A percentile compares a stretch with the other conserved stretches of the same genome.
phyloP scores from a whole-genome alignment of 305 asterid species.

The Stenogyne calaminthoides region DNA sequence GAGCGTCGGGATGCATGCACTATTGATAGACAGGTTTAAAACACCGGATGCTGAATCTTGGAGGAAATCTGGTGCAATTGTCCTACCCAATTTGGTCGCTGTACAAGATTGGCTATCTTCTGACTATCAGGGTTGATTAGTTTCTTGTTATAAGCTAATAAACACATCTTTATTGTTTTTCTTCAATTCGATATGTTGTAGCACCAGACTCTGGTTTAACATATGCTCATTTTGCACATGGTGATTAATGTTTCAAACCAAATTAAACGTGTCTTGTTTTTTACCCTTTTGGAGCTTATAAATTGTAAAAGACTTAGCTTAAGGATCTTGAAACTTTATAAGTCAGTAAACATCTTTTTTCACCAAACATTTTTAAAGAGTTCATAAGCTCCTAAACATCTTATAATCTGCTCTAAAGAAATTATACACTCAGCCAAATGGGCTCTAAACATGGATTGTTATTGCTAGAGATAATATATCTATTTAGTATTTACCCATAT shows the following conservation, averaged over 20 bases:
- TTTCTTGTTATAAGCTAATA: constrained; percentile 14
- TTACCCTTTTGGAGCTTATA: no score
- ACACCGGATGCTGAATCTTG: constrained; percentile 76
- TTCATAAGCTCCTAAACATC: no score
- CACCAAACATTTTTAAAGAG: no score
- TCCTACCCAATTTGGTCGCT: constrained; percentile 77
- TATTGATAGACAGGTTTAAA: constrained; percentile 78
- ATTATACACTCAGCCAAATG: no score
- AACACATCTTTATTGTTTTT: not conserved
- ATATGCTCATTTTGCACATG: not conserved
- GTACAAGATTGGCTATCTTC: constrained; percentile 74
- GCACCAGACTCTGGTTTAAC: not conserved
- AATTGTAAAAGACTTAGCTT: no score
- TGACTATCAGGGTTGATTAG: constrained; percentile 26
- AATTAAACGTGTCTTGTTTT: not conserved
- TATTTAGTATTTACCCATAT: not conserved
- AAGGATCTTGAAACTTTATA: no score
- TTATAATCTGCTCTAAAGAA: no score
- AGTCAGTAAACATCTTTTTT: no score
- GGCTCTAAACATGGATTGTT: no score
- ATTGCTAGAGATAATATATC: not conserved
- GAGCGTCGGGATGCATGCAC: constrained; percentile 79
- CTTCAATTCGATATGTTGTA: constrained; percentile 3
- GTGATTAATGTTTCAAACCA: constrained; percentile 9
- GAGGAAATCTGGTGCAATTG: constrained; percentile 85